Evolutionary conservation across 352 stramenopile species (phyloP), one percentile per base, ranked within the genome.

Genomic region (Phytophthora cactorum): DNA sequence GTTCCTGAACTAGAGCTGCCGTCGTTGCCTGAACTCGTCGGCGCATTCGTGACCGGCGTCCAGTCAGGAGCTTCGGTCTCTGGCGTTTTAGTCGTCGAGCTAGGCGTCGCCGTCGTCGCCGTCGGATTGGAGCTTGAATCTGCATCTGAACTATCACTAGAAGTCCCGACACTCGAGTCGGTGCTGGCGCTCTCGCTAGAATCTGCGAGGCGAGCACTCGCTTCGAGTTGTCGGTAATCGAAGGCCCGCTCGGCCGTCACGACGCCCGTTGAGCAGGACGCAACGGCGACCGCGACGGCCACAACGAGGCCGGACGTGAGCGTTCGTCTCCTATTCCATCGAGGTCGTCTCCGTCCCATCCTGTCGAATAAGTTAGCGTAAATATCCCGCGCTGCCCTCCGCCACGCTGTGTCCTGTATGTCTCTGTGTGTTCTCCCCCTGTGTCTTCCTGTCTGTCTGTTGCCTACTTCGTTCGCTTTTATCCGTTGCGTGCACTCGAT

Each of bases 271-370:
- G 54, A 49, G 47, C 53, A 66, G 10, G 58, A 9, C 7, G 41
- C 54, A 43, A 66, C 51, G 43, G 53, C 51, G 25, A 29, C 31
- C 25, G 52, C 60, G 46, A 69, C 46, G 31, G 45, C 47, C 47
- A 60, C 53, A 2, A 61, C 17, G 34, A 71, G 52, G 43, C 44
- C 49, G 9, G 54, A 36, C n/a, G n/a, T n/a, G 57, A 58, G 54
- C 15, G 39, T 38, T 62, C 52, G 62, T 52, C 52, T 68, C 55
- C 68, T 62, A 41, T 52, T 44, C 53, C 45, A 51, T 50, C 61
- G n/a, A n/a, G n/a, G 62, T 59, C 36, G 65, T 36, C 51, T 71
- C 15, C 59, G 59, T 38, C 68, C 54, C 63, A 70, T 70, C 22
- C 63, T 65, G 49, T 53, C 28, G 54, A 69, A 65, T 68, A 62